These are phyloP conservation scores for Panaeolus papilionaceus DNA, from an alignment of 768 basidiomycete species.

Conservation along the genomic window DNA sequence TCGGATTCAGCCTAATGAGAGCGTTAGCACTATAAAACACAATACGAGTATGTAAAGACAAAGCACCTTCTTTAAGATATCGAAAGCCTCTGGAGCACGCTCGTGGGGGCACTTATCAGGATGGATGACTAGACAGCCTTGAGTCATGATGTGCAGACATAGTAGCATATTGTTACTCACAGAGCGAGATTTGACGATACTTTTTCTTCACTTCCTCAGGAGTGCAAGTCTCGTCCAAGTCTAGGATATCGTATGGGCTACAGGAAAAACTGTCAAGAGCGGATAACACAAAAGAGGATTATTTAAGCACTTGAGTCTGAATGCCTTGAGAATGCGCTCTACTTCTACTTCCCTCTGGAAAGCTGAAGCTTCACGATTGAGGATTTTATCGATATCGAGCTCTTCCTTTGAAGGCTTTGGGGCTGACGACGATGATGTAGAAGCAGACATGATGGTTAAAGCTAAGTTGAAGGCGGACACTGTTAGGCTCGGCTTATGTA, in stretches of 20 bases:
- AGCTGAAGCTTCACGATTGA: conserved; percentile 81
- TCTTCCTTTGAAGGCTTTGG: conserved; percentile 39
- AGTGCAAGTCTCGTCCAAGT: conserved; percentile 73
- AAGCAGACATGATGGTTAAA: conserved; percentile 25
- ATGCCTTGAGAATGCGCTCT: conserved; percentile 90
- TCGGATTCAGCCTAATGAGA: conserved; percentile 78
- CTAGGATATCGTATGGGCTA: conserved; percentile 94
- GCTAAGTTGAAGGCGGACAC: not conserved
- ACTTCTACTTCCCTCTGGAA: conserved; percentile 90
- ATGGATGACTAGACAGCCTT: conserved; percentile 78
- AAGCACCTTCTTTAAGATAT: conserved; percentile 87
- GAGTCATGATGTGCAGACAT: conserved; percentile 17
- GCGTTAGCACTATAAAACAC: not conserved
- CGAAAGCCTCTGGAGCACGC: conserved; percentile 91
- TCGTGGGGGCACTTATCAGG: conserved; percentile 95
- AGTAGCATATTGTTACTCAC: conserved; percentile 49
- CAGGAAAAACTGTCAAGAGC: conserved; percentile 11
- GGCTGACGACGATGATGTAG: conserved; percentile 29
- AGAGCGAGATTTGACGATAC: conserved; percentile 84
- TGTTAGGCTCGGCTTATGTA: conserved; percentile 2
- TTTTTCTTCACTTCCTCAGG: conserved; percentile 89
- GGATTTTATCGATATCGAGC: conserved; percentile 77
- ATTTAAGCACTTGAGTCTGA: conserved; percentile 86
- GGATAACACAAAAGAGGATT: conserved; percentile 6
- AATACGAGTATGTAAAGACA: not conserved